Base-by-base conservation (phyloP, 768 basidiomycete genomes). In the Serendipita sp. region DNA sequence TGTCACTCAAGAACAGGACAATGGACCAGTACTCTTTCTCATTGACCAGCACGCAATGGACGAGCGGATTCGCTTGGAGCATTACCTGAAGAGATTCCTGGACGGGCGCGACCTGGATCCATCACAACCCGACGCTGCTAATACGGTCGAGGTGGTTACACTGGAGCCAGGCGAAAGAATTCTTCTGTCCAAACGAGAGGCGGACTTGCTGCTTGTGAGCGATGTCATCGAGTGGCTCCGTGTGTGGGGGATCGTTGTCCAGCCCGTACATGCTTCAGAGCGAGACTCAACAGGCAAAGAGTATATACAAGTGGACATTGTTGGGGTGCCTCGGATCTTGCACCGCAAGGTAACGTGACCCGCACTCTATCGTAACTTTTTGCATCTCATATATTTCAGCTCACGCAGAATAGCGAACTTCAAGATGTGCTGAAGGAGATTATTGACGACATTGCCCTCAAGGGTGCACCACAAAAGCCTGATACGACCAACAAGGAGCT, bases 1-100 rank as follows among this genome's bases (percentile, higher is more conserved):
- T 71, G 71, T 81, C 26, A 71, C 87, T 63, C 69, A n/a, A 20
- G 20, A 28, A 4, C 20, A 73, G 63, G 68, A 69, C 51, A 63
- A 60, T 22, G 67, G 65, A 48, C 56, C 65, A 61, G 70, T 73
- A 1, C 78, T 98, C 31, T 76, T 95, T 33, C 78, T 98, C 60
- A 78, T 99, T 51, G 96, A 99, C 75, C 96, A 99, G 72, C 96
- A 99, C 71, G 96, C 96, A 13, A 95, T 94, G n/a, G 91, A 96
- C 70, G 96, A 99, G 73, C 84, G 96, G 22, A 76, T 97, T 48
- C 83, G 94, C 22, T 90, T 98, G 64, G 96, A 99, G 74, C 73
- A 75, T 28, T 87, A 90, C 71, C 77, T 95, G 67, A 78, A 77
- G 65, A 81, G 82, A 51, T 70, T 92, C n/a, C 92, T 90, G 72